Evolutionary conservation across 768 basidiomycete genomes (phyloP), one percentile per base, ranked within the genome.

Genomic region (Infundibulicybe gibba): DNA sequence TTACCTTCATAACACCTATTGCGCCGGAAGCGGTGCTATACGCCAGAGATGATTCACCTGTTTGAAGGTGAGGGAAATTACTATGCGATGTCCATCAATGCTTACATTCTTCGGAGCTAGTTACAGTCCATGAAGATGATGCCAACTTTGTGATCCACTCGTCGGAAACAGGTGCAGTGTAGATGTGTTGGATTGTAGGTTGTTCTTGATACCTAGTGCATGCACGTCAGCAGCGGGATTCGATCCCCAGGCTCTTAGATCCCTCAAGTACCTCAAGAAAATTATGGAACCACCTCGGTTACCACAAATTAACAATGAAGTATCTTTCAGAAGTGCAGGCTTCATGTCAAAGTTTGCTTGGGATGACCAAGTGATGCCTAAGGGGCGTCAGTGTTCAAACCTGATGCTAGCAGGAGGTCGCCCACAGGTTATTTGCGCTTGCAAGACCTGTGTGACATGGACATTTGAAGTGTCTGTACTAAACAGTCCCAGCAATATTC

Each of bases 281-380:
- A 71, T 58, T 15, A 90, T 59, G 34, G 70, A 69, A 14, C 90
- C 90, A 1, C 79, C 84, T 17, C 87, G 72, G 53, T 67, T 87
- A 3, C 87, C 90, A 3, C 79, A 62, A n/a, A 85, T 72, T 3
- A 92, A 74, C 0, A 90, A 61, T 3, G 89, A 90, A 2, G 72
- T 77, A 49, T 88, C 79, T 3, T 76, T 41, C 17, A 60, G 42
- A 0, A 79, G 77, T 8, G 68, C 58, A 2, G 86, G 84, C 11
- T 53, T 56, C 9, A 76, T 50, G 10, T 70, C 71, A 63, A 86
- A 87, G 47, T 79, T 64, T 1, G 79, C 69, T 58, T 85, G 82
- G 21, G 61, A 51, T 3, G 88, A 83, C 89, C 89, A 92, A 12
- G 73, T 67, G 30, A 87, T 76, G 56, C 83, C 88, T 90, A 53